A percentile compares a stretch with the other conserved stretches of the same genome.
Evolutionary conservation across 1,139 yeast genomes (phyloP).

Genomic region (Keqinozyma sinolaborantium): DNA sequence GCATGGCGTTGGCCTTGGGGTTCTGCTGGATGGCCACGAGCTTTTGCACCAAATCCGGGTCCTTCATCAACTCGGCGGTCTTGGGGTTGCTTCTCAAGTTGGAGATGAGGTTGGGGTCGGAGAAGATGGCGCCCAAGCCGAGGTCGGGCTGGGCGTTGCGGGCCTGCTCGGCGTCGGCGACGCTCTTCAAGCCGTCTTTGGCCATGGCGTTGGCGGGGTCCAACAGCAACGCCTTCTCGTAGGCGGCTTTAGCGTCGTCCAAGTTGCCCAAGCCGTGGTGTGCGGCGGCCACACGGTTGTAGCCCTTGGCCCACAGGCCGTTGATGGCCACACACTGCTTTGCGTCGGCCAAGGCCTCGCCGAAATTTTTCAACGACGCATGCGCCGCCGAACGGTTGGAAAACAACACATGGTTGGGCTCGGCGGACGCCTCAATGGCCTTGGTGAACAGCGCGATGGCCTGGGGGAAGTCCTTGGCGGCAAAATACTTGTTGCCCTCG

Average conservation of each 20-base stretch:
- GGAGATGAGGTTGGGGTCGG: conserved; percentile 74
- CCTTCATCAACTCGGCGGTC: conserved; percentile 82
- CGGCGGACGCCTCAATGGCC: conserved; percentile 81
- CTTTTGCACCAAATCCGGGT: conserved; percentile 78
- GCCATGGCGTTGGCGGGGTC: conserved; percentile 88
- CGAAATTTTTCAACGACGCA: conserved; percentile 74
- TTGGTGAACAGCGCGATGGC: conserved; percentile 80
- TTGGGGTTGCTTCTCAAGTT: conserved; percentile 82
- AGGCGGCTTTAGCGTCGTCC: conserved; percentile 65
- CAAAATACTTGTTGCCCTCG: conserved; percentile 88
- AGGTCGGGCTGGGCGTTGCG: conserved; percentile 55
- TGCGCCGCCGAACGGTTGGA: conserved; percentile 94
- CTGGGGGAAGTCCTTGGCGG: conserved; percentile 75
- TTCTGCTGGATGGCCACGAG: conserved; percentile 62
- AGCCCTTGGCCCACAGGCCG: conserved; percentile 91
- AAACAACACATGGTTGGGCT: conserved; percentile 85
- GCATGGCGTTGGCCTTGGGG: conserved; percentile 69
- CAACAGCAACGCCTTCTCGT: conserved; percentile 76
- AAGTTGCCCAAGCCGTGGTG: conserved; percentile 78
- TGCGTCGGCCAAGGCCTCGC: conserved; percentile 79
- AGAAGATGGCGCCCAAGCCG: conserved; percentile 75
- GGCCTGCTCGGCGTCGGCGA: conserved; percentile 52
- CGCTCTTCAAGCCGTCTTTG: conserved; percentile 71
- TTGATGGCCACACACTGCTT: conserved; percentile 75
- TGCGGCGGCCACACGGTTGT: conserved; percentile 92